Evolutionary conservation across 768 basidiomycete genomes (phyloP), one percentile per base, ranked within the genome.

Genomic region (Boletus sp.): DNA sequence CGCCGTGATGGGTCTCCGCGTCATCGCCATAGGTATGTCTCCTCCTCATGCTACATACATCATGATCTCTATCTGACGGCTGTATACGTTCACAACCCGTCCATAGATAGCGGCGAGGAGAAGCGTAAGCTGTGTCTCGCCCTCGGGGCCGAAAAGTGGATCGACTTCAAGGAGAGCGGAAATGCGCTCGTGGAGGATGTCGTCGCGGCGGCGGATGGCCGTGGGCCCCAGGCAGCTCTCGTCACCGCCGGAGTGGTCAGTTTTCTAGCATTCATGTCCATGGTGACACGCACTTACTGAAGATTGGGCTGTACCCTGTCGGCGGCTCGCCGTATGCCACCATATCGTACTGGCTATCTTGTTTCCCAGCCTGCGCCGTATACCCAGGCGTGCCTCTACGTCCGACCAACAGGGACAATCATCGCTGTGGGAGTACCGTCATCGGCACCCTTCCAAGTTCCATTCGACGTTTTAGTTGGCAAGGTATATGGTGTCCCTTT

Each of bases 101-200:
- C 15, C n/a, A 24, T 10, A 72, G 82, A 83, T 56, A 76, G 69
- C 5, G 78, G 80, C 20, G 75, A 65, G 10, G 75, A 71, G 30
- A 81, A 80, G 65, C 64, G 69, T 29, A 57, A 70, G 14, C 59
- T 78, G 29, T 74, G 73, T 60, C 58, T 69, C 51, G 20, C 63
- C 15, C 73, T 80, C 52, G 78, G 80, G 2, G 74, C 75, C 0
- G 76, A 78, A 57, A 78, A 68, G 58, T 71, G 67, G 67, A 52
- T 83, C 57, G 82, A 83, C 67, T 83, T 81, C 70, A 75, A 71
- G 58, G 67, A 73, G 55, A 67, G 66, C 29, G 67, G 74, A 47
- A 74, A 78, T n/a, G 56, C 36, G 6, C 63, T 79, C 48, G 74
- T 78, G 41, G 55, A 57, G 14, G 71, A 74, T 7, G 72, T 83